Evolutionary conservation across 2,329 filamentous ascomycete species (phyloP), one percentile per base, ranked within the genome.

Genomic region (Botrytis porri): DNA sequence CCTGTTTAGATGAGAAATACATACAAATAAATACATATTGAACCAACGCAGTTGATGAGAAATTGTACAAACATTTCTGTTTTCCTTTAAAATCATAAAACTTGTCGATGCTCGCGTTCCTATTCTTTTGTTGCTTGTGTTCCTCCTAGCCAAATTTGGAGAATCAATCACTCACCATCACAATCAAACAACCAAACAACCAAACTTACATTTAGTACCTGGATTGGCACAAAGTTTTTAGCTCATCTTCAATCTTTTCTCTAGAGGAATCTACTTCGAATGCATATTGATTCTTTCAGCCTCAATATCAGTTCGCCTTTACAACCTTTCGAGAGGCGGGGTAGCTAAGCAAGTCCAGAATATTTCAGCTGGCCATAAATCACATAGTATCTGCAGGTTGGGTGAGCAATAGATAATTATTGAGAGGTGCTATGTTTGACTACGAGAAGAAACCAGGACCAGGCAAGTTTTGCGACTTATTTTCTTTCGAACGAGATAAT

Each of bases 401-500:
- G 59, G 62, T 20, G 37, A 25, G 37, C 62, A 43, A 62, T 32
- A 60, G 62, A 48, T 32, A 67, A 41, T n/a, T 32, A 41, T 8
- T 51, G 43, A 39, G 29, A 48, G 45, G 62, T 67, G 62, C 51
- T 67, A 72, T 72, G 70, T 59, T 67, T 59, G 54, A 72, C 37
- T 45, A 39, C 48, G 51, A 67, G 29, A 67, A 65, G 43, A n/a
- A n/a, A 20, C 62, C 70, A 48, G 70, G 70, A 41, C 70, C 70
- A 72, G 70, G 70, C 64, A 41, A 72, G 70, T 72, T 72, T 45
- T 70, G 59, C 32, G 59, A 54, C 59, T 35, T 32, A n/a, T 29
- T 25, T 37, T 51, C 25, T 20, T 35, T 37, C 4, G 25, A 43
- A 51, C 14, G n/a, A 32, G 43, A 63, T n/a, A 39, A 12, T 22